A percentile compares a stretch with the other conserved stretches of the same genome.
These are phyloP conservation scores for Bolboschoenus planiculmis DNA, from an alignment of 176 grass and related monocot species.

Conservation along the genomic window DNA sequence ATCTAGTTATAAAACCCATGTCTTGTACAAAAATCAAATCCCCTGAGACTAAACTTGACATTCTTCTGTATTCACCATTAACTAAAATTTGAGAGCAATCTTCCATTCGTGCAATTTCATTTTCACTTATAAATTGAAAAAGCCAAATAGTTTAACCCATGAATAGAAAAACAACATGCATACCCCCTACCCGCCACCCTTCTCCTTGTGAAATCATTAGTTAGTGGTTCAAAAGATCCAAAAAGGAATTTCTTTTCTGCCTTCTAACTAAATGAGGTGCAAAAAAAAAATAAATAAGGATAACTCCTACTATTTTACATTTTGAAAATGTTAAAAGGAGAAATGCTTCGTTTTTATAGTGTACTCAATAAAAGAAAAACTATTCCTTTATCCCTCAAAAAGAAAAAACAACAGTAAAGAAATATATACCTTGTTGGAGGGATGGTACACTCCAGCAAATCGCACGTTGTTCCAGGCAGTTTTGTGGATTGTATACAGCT, in stretches of 20 bases:
- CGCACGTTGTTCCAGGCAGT: constrained; percentile 44
- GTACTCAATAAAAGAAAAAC: background rate
- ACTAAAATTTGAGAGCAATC: background rate
- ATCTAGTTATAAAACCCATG: background rate
- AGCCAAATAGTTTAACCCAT: background rate
- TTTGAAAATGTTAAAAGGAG: background rate
- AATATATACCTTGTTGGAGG: constrained; percentile 6
- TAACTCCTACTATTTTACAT: background rate
- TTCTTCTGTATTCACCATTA: background rate
- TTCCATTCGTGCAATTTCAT: background rate
- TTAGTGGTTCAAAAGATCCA: background rate
- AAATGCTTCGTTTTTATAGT: background rate
- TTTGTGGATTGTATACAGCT: constrained; percentile 57
- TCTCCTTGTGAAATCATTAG: background rate
- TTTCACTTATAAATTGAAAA: background rate
- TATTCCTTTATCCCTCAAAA: background rate
- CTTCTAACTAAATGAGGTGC: background rate
- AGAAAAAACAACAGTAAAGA: background rate
- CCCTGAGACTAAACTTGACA: background rate
- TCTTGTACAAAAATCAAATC: background rate
- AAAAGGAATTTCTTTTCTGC: background rate
- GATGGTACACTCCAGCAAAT: constrained; percentile 59
- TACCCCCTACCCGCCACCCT: background rate
- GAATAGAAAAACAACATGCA: background rate
- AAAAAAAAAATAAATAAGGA: background rate